Evolutionary conservation across 495 filamentous ascomycete species (phyloP), one percentile per base, ranked within the genome.

Genomic region (Oidiodendron maius): DNA sequence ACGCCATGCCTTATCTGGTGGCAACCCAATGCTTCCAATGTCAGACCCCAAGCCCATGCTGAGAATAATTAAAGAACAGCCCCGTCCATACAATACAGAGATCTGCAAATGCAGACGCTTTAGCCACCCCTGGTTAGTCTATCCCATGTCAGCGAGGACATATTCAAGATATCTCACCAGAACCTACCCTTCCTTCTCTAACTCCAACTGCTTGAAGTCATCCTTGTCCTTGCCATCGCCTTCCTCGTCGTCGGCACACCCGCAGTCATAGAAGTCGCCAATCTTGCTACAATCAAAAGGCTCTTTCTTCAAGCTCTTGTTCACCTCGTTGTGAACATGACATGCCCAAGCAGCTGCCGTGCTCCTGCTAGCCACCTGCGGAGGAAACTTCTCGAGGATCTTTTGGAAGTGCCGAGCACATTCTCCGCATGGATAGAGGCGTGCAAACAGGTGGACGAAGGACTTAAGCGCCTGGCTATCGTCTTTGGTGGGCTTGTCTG

Each of bases 381-480:
- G 93, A n/a, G 93, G 93, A 58, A 81, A 97, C 49, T 87, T 81
- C 26, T 70, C 70, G 8, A 98, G 67, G 50, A 97, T 75, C 51
- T 82, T 72, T 50, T 86, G 88, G 70, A 97, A 97, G 65, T 97
- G 91, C 25, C 78, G 68, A 0, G 91, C 91, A 68, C 91, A 97
- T 70, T 97, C 90, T 66, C 91, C 91, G 61, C 91, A 94, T 35
- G 94, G 94, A 64, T 98, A 98, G 5, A 98, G 69, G 32, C 93
- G 81, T 22, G 89, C 86, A 57, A 97, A 97, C 2, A 98, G 77
- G 61, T 88, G 81, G 54, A 98, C 82, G 66, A 85, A 97, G 4
- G 84, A 84, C 53, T 82, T 79, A 32, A 98, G 72, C 2, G 94
- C 88, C 34, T 84, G 75, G 48, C 85, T 83, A 60, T 98, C 90